Evolutionary conservation across 1,139 yeast genomes (phyloP).

Genomic region (Candida sp.): DNA sequence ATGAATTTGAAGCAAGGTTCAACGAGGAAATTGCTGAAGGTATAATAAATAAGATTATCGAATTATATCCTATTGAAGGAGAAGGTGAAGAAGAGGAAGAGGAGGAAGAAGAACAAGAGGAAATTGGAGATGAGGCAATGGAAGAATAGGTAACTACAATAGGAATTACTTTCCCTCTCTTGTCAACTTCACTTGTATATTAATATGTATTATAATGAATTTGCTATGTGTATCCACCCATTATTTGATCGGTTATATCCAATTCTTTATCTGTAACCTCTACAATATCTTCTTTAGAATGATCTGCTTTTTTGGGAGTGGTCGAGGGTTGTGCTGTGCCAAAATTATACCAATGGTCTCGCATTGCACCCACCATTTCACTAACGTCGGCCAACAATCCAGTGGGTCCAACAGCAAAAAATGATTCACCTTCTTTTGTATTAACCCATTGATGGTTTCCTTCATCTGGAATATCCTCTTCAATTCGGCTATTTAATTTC

Average conservation of each 20-base stretch:
- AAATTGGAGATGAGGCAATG: constrained; percentile 4
- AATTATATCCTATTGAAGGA: constrained; percentile 45
- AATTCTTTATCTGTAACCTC: constrained; percentile 15
- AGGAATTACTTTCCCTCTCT: no score
- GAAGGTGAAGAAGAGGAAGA: constrained; percentile 31
- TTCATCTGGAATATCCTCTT: constrained; percentile 10
- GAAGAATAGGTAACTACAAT: no score
- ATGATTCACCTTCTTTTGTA: constrained; percentile 40
- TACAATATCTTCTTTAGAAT: constrained; percentile 7
- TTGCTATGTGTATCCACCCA: constrained; percentile 24
- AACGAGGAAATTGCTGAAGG: constrained; percentile 56
- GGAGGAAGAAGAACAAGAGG: constrained; percentile 11
- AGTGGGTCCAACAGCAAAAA: constrained; percentile 69
- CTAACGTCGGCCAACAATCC: constrained; percentile 64
- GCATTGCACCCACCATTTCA: constrained; percentile 41
- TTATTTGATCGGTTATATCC: constrained; percentile 12
- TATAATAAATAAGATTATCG: constrained; percentile 48
- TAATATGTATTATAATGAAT: constrained; percentile 1
- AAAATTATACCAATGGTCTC: constrained; percentile 33
- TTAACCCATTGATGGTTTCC: constrained; percentile 48
- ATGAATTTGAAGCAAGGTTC: constrained; percentile 88
- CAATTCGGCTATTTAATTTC: constrained; percentile 30
- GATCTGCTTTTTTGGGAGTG: neutral
- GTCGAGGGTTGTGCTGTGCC: constrained; percentile 2
- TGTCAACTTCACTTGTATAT: constrained; percentile 3